Evolutionary conservation across 371 early-diverging fungal genomes (phyloP).

Genomic region (Chytridiales sp.): DNA sequence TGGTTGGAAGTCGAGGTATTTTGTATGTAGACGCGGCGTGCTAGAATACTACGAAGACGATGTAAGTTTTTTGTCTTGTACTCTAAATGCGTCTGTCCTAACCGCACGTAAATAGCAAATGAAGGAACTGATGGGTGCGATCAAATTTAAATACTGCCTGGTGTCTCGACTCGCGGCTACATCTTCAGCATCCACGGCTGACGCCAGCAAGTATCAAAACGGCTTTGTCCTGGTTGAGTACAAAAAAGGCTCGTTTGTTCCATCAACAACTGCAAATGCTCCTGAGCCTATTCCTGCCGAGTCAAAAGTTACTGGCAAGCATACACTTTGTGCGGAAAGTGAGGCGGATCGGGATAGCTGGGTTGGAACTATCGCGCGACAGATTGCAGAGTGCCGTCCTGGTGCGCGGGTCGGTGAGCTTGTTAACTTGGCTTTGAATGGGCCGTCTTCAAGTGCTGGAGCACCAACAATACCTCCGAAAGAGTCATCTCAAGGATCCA

Average conservation of each 20-base stretch:
- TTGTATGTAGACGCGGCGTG: constrained; percentile 56
- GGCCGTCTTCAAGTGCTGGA: too few species aligned
- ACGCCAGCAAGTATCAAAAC: constrained; percentile 62
- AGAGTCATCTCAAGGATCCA: too few species aligned
- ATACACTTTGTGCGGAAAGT: constrained; percentile 83
- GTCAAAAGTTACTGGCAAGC: constrained; percentile 56
- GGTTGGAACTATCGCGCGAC: constrained; percentile 51
- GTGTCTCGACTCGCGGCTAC: not conserved
- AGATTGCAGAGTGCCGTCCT: constrained; percentile 28
- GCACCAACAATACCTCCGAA: too few species aligned
- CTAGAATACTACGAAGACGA: constrained; percentile 70
- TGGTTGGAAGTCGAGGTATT: constrained; percentile 81
- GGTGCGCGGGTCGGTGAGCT: not conserved
- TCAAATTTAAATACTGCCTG: constrained; percentile 39
- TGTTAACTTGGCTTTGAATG: too few species aligned
- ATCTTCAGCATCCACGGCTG: constrained; percentile 21
- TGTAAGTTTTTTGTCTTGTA: constrained; percentile 6
- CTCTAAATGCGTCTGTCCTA: constrained; percentile 4
- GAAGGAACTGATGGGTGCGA: constrained; percentile 27
- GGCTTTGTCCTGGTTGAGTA: constrained; percentile 73
- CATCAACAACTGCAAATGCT: constrained; percentile 45
- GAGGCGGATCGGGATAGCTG: constrained; percentile 85
- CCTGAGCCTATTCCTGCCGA: constrained; percentile 17
- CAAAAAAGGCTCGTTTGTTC: constrained; percentile 32
- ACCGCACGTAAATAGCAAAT: constrained; percentile 8